Base-by-base conservation (phyloP, 2,329 filamentous ascomycete species). In the Thelonectria olida region DNA sequence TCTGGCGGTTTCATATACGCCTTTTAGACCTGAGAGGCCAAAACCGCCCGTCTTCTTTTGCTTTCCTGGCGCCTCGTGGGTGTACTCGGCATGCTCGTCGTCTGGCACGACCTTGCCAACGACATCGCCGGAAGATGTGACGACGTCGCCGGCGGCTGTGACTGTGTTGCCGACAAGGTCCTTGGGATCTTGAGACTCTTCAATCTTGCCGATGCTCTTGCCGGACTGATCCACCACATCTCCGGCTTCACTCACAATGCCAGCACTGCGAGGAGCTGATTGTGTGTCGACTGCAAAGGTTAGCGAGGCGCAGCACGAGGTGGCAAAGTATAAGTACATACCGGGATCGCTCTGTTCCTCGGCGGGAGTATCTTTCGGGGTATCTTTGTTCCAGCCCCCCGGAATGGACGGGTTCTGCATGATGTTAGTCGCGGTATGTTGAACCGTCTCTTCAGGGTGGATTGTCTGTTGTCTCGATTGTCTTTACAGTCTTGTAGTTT, bases 141-240 rank as follows among this genome's bases (percentile, higher is more conserved):
- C 67, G 41, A 79, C 70, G 13, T 79, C 75, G 12, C 77, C 77
- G 8, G 71, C 71, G 6, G 69, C 64, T 22, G 73, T 78, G 31
- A 80, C 77, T 36, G 76, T 75, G 65, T 77, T 80, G 36, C 81
- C 81, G 39, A 75, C 71, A 10, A 83, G 73, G 31, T 80, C 76
- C 53, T 78, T 73, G 27, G 78, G 66, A 42, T 82, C 76, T 50
- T 72, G 62, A 20, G 78, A 76, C 41, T 79, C 77, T 52, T 74
- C 73, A 57, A 83, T 73, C 62, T 73, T 80, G 54, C 81, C 81
- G 41, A 83, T 69, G 8, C 72, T 74, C 52, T 81, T 80, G 52
- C 80, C 81, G 10, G 78, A 68, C 10, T 79, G 72, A 58, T 83
- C 80, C 36, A 83, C 71, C 17, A 83, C 78, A 15, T 82, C 80